Evolutionary conservation across 2,329 filamentous ascomycete genomes (phyloP), one percentile per base, ranked within the genome.

Genomic region (Scorias spongiosa): DNA sequence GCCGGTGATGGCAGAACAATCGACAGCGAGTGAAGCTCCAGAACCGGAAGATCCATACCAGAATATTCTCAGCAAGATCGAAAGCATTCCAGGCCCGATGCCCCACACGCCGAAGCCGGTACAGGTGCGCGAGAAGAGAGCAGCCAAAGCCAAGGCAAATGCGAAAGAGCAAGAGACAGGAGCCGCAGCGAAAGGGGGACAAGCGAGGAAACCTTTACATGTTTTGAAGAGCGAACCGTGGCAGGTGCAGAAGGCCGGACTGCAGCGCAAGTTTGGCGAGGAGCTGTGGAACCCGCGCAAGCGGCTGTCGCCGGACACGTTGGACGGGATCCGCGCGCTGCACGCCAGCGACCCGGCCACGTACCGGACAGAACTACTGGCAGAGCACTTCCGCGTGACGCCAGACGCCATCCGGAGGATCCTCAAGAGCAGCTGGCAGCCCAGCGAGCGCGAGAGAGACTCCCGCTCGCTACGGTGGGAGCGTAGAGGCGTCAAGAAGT

Each of bases 351-450:
- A 86, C 49, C 86, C 89, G 0, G 72, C 81, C 2, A 71, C 74
- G 45, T 95, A 87, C 66, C 83, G 81, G 3, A 93, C 83, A 1
- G 63, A 72, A 12, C 72, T 77, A 29, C 76, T 96, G 11, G 77
- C 89, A 1, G 58, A 78, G 1, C 77, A 86, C 53, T 98, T 96
- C 63, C 72, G 87, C 60, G 71, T 95, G n/a, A 87, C 86, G 1
- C 71, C 84, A 2, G 91, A 98, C 60, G 84, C 80, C 1, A 84
- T 96, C 46, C 78, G 88, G 10, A 76, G 91, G 30, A 93, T 98
- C 42, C 66, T 98, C 48, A 85, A 76, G 66, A 77, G 75, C 60
- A 87, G 84, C 47, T 91, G 84, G 80, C 64, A 65, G 54, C 79
- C 84, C 2, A 68, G 59, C 7, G 56, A 70, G 40, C 63, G 66